Percentiles rank a stretch among this genome's conserved stretches.
Evolutionary conservation across 768 basidiomycete species (phyloP).

Genomic region (Ramaria rubella): DNA sequence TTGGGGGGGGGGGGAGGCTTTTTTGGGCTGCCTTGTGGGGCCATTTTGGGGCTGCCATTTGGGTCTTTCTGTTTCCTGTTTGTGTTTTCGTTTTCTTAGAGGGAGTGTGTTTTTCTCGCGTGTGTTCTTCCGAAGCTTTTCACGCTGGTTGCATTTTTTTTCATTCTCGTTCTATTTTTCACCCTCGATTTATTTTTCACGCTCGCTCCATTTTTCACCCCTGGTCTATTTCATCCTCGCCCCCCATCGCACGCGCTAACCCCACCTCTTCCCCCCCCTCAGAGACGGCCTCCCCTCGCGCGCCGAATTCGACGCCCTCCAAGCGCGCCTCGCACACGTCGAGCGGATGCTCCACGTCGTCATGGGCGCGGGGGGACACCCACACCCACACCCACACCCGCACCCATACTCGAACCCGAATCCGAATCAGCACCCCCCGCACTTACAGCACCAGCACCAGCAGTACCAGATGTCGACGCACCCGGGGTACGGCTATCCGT

Average conservation of each 20-base stretch:
- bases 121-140: no score
- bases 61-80: no score
- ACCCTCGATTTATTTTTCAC: neutral
- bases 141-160: no score
- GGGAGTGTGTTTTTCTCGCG: no score
- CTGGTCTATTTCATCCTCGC: no score
- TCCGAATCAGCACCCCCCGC: neutral
- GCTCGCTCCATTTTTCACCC: no score
- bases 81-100: no score
- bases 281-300: slow-evolving; percentile 5
- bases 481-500: neutral
- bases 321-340: neutral
- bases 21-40: no score
- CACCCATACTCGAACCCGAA: neutral
- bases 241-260: no score
- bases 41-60: no score
- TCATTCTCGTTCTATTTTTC: neutral
- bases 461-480: neutral
- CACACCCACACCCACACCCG: neutral
- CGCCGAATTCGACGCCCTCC: slow-evolving; percentile 6
- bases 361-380: neutral
- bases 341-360: neutral
- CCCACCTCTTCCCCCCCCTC: neutral
- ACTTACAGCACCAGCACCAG: neutral
- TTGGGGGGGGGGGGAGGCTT: no score